A percentile compares a stretch with the other conserved stretches of the same genome.
Conservation (phyloP, 225 moss, liverwort and hornwort species). For the Antitrichia curtipendula region DNA sequence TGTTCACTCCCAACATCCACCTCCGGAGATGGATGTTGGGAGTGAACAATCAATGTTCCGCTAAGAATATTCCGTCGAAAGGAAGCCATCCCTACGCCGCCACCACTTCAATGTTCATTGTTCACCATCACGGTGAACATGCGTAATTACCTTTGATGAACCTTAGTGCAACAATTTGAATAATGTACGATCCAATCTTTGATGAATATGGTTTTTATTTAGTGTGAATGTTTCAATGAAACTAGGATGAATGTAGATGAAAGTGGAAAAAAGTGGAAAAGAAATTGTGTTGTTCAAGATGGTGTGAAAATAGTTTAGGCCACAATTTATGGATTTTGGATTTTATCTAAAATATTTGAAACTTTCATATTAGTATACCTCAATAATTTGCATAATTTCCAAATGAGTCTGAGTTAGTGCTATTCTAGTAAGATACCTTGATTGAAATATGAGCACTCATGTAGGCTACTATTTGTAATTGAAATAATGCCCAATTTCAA, state of each 20-base stretch:
- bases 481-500: fast-evolving
- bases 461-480: fast-evolving
- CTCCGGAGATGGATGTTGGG: too few species aligned
- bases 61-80: too few species aligned
- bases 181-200: neutral
- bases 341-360: neutral
- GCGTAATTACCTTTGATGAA: too few species aligned
- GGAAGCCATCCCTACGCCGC: too few species aligned
- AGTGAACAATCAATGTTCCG: too few species aligned
- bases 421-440: neutral
- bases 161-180: neutral
- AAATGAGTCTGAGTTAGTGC: neutral
- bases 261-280: neutral
- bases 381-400: too few species aligned
- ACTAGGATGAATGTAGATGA: neutral
- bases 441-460: neutral
- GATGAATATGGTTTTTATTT: neutral
- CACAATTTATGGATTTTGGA: neutral
- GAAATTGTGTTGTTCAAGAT: neutral
- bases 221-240: too few species aligned
- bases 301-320: neutral
- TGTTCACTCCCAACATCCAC: too few species aligned
- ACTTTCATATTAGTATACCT: neutral
- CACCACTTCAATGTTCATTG: too few species aligned
- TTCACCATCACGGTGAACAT: too few species aligned